These are phyloP conservation scores for Aspergillus campestris DNA, from an alignment of 495 filamentous ascomycete species.

Conservation along the genomic window DNA sequence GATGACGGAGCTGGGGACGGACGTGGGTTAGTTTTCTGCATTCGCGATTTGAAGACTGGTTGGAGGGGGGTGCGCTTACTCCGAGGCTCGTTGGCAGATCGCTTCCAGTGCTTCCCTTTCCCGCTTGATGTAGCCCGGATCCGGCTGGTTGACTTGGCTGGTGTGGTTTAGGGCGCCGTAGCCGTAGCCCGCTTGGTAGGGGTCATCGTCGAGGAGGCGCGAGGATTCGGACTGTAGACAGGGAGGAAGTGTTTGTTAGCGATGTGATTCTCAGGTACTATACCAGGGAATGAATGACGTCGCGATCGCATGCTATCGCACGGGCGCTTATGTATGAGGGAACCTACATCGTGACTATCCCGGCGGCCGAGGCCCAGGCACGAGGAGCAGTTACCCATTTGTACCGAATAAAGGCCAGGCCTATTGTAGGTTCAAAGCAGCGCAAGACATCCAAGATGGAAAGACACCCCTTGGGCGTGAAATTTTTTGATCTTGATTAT, in stretches of 20 bases:
- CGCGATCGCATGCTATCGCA: not conserved
- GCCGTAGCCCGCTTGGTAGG: conserved; percentile 42
- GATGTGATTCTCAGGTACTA: conserved; percentile 5
- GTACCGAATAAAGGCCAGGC: conserved; percentile 6
- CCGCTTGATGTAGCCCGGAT: conserved; percentile 41
- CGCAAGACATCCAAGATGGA: conserved; percentile 21
- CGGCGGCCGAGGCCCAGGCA: conserved; percentile 41
- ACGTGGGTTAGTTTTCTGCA: conserved; percentile 1
- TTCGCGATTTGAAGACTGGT: not conserved
- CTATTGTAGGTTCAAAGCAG: conserved; percentile 13
- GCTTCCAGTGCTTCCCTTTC: conserved; percentile 45
- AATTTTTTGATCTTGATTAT: not conserved
- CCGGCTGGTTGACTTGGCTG: conserved; percentile 35
- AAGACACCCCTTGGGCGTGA: not conserved
- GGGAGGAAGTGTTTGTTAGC: conserved; percentile 14
- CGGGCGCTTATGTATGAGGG: too few species aligned
- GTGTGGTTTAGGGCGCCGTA: conserved; percentile 35
- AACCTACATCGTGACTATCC: conserved; percentile 39
- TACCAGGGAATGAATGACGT: conserved; percentile 9
- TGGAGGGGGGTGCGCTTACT: conserved; percentile 25
- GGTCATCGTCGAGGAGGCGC: conserved; percentile 43
- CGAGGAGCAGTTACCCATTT: conserved; percentile 46
- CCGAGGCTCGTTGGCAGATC: conserved; percentile 45
- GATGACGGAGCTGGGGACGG: conserved; percentile 30
- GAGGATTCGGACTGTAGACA: conserved; percentile 37